Evolutionary conservation across 495 filamentous ascomycete genomes (phyloP), one percentile per base, ranked within the genome.

Genomic region (Talaromyces stipitatus): DNA sequence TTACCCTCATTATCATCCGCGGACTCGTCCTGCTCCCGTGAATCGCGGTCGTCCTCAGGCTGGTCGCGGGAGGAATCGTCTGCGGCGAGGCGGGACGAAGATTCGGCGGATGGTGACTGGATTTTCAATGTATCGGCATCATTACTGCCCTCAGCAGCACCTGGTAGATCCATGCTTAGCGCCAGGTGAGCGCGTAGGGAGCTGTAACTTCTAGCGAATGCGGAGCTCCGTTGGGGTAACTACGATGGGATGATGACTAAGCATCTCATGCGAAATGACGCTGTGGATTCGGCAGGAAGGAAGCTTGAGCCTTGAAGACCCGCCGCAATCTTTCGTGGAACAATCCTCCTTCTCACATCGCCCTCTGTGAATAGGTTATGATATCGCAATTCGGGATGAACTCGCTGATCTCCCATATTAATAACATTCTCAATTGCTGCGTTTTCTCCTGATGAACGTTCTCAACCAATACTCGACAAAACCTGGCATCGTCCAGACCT

Each of bases 1-100:
- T 58, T 62, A n/a, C 61, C 60, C 16, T 67, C 63, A 4, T 67
- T 60, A 9, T 61, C 62, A 28, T 61, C 59, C 46, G 58, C 54
- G 9, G 18, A 23, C n/a, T 66, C 62, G 7, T 67, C 61, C 4
- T 62, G 60, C 28, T 62, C 58, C 51, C 58, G 51, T 32, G 63
- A 68, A 41, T 66, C 63, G 12, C 63, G 69, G 45, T 64, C 62
- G 23, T 64, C 60, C 8, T 59, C 52, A 30, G 41, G 24, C 22
- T 48, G 51, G 2, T 60, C 14, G 43, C 24, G 56, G 41, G 43
- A 47, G 12, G 43, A 23, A 26, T 63, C 53, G 50, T 65, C 59
- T 27, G 64, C 54, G 29, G 58, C 59, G 33, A 62, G 62, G 29
- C 54, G 30, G 48, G 62, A 54, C 50, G 62, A 51, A 51, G 62